Conservation (phyloP, 75 land plant genomes). For the Picea sitchensis region DNA sequence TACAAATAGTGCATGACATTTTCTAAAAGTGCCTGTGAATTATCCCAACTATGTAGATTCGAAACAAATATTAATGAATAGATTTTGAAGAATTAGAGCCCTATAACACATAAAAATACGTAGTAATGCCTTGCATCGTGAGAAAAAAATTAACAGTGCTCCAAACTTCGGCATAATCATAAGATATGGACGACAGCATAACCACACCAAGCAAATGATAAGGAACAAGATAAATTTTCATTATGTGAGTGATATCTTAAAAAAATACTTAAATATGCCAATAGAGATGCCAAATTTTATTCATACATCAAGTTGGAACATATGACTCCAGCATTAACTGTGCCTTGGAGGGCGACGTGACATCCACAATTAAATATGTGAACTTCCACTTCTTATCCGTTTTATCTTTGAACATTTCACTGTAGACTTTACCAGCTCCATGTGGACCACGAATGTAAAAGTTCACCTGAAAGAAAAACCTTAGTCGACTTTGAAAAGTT, state of each 20-base stretch:
- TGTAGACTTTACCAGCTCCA: slow-evolving; percentile 80
- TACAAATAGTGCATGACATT: background rate
- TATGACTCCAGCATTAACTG: slow-evolving; percentile 90
- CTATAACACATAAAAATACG: background rate
- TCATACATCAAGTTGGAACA: slow-evolving; percentile 54
- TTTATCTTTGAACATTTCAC: slow-evolving; percentile 92
- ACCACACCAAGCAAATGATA: background rate
- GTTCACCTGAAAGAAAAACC: slow-evolving; percentile 50
- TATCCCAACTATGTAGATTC: background rate
- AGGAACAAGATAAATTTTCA: background rate
- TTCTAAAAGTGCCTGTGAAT: background rate
- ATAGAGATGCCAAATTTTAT: background rate
- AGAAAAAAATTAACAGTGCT: background rate
- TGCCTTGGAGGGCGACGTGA: slow-evolving; percentile 60
- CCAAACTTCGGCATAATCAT: background rate
- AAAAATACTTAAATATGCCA: background rate
- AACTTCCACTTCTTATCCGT: slow-evolving; percentile 81
- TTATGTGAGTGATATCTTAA: background rate
- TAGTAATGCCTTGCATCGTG: background rate
- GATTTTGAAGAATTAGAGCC: background rate
- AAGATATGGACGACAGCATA: background rate
- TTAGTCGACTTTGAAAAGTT: background rate
- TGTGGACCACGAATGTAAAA: slow-evolving; percentile 89
- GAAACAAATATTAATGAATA: background rate
- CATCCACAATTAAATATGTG: slow-evolving; percentile 82